phyloP scores from a whole-genome alignment of 352 stramenopile species.

The Phytophthora cryptogea region DNA sequence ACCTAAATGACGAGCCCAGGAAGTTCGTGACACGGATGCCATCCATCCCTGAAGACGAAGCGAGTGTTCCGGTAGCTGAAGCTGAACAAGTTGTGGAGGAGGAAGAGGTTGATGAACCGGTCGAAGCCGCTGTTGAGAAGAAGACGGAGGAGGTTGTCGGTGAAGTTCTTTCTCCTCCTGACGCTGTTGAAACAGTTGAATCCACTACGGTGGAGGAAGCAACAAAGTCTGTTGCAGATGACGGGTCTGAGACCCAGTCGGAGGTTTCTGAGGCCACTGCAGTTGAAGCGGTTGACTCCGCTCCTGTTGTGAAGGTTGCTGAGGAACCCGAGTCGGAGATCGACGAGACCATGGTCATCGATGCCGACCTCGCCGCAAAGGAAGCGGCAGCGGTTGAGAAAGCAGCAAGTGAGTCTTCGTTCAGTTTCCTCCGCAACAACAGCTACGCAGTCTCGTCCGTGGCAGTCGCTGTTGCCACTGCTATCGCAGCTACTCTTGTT shows the following conservation, averaged over 20 bases:
- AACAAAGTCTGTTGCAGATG: constrained; percentile 12
- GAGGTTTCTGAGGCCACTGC: constrained; percentile 22
- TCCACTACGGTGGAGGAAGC: neutral
- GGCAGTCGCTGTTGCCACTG: constrained; percentile 29
- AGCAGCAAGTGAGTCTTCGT: constrained; percentile 16
- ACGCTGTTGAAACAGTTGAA: neutral
- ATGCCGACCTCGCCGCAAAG: constrained; percentile 27
- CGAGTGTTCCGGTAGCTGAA: neutral
- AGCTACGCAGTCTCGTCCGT: constrained; percentile 39
- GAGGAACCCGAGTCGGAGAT: constrained; percentile 32
- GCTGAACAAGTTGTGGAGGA: neutral
- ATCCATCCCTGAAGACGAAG: constrained; percentile 17
- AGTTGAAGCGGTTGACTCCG: constrained; percentile 12
- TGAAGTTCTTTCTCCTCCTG: neutral
- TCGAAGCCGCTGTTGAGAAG: neutral
- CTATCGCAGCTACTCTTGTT: constrained; percentile 30
- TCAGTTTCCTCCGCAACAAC: constrained; percentile 32
- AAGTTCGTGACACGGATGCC: constrained; percentile 14
- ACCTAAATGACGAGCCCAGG: constrained; percentile 9
- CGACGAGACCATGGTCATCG: constrained; percentile 37
- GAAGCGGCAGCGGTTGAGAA: constrained; percentile 12
- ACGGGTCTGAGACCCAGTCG: constrained; percentile 27
- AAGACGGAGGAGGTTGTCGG: neutral
- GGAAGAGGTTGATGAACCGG: neutral
- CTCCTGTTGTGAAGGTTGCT: constrained; percentile 4